phyloP scores from a whole-genome alignment of 2,329 filamentous ascomycete genomes.

The Dothiorella sarmentorum region DNA sequence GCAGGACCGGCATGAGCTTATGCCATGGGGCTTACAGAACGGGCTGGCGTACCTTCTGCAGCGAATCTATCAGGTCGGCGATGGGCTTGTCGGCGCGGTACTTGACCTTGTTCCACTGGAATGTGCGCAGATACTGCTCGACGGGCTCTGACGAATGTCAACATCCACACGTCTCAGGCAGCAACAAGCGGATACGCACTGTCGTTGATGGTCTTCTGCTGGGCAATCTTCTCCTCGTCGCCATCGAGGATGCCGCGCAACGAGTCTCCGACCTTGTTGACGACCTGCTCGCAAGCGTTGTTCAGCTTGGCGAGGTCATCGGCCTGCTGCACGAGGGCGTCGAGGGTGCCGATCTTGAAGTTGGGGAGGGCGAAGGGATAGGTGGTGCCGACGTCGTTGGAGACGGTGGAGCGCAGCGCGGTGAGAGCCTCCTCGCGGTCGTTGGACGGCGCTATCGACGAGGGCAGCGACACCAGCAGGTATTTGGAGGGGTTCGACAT shows the following conservation, averaged over 20 bases:
- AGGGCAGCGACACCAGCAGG: slow-evolving; percentile 84
- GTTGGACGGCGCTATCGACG: slow-evolving; percentile 77
- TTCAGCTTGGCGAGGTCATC: slow-evolving; percentile 93
- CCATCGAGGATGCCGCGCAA: slow-evolving; percentile 78
- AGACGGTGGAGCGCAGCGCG: slow-evolving; percentile 68
- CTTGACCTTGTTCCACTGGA: slow-evolving; percentile 96
- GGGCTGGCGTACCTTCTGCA: slow-evolving; percentile 68
- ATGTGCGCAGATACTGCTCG: slow-evolving; percentile 84
- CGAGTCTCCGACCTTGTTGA: slow-evolving; percentile 83
- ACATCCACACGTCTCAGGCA: too few species aligned
- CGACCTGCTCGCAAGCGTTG: slow-evolving; percentile 71
- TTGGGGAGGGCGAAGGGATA: slow-evolving; percentile 79
- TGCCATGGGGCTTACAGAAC: too few species aligned
- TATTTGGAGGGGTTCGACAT: slow-evolving; percentile 60
- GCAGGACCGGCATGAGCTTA: not conserved
- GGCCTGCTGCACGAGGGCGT: slow-evolving; percentile 91
- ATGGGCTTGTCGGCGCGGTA: slow-evolving; percentile 91
- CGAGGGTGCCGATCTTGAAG: slow-evolving; percentile 97
- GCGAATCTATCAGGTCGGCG: slow-evolving; percentile 76
- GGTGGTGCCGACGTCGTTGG: slow-evolving; percentile 71
- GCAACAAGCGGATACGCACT: slow-evolving; percentile 55
- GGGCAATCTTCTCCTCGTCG: slow-evolving; percentile 74
- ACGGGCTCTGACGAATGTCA: slow-evolving; percentile 68
- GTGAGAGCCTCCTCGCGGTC: slow-evolving; percentile 78
- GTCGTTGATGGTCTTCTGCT: slow-evolving; percentile 92